A percentile compares a stretch with the other conserved stretches of the same genome.
Evolutionary conservation across 805 yeast species (phyloP).

Genomic region (Candida andamanensis): DNA sequence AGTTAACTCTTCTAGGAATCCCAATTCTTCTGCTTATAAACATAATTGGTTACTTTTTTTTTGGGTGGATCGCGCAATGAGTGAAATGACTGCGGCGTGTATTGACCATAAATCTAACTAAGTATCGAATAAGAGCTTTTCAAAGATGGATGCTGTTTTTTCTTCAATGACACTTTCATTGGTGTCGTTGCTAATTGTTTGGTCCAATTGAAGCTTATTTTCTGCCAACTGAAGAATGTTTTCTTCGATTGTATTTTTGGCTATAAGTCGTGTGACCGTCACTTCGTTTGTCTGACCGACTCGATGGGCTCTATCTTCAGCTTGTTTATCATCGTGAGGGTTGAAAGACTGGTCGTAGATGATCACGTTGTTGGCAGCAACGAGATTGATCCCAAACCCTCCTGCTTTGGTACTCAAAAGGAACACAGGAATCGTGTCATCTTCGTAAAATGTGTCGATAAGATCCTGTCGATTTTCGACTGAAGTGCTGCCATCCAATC

Average conservation of each 20-base stretch:
- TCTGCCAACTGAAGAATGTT: slow-evolving; percentile 81
- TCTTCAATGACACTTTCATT: slow-evolving; percentile 46
- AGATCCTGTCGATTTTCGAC: slow-evolving; percentile 91
- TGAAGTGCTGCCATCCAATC: slow-evolving; percentile 91
- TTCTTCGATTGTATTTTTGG: slow-evolving; percentile 79
- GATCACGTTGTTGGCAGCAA: slow-evolving; percentile 89
- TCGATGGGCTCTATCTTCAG: slow-evolving; percentile 97
- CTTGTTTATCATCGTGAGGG: slow-evolving; percentile 98
- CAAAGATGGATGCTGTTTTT: slow-evolving; percentile 49
- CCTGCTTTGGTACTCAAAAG: slow-evolving; percentile 94
- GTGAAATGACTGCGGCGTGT: background rate
- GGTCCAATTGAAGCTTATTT: slow-evolving; percentile 85
- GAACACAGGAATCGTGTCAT: slow-evolving; percentile 76
- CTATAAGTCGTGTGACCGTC: slow-evolving; percentile 67
- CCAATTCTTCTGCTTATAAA: background rate
- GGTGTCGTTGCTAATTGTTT: slow-evolving; percentile 40
- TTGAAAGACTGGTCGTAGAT: slow-evolving; percentile 93
- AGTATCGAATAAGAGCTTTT: slow-evolving; percentile 37
- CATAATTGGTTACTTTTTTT: background rate
- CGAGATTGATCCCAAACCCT: slow-evolving; percentile 95
- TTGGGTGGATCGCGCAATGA: background rate
- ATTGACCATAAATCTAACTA: background rate
- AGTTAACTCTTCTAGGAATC: too few species aligned
- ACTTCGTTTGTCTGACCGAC: slow-evolving; percentile 92
- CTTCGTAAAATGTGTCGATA: slow-evolving; percentile 85